Base-by-base conservation (phyloP, 768 basidiomycete genomes). In the Tephrocybe sp. region DNA sequence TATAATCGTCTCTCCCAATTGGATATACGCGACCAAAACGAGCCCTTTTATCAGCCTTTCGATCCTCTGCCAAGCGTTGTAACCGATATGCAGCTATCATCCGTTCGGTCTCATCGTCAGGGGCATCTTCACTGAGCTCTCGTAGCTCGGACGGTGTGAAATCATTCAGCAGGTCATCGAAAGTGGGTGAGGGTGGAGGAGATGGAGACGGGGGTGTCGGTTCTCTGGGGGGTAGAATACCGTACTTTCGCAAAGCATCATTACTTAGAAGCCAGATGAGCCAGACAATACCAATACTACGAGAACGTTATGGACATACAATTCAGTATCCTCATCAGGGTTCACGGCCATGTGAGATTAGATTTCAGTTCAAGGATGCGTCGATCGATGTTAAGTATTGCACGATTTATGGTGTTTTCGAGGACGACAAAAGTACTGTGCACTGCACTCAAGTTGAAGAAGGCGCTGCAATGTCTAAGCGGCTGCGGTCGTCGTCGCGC, bases 321-420 rank as follows among this genome's bases (percentile, higher is more conserved):
- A 97, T 79, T 98, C 94, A 2, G 94, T 96, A 67, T 98, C 94
- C 74, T 96, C 89, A 76, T 93, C 77, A 26, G 88, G 80, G 64
- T 94, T 92, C 48, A 87, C 68, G 5, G 85, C 71, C 86, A 88
- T 85, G 19, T 33, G 17, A 33, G 39, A 46, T 35, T 3, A 48
- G 53, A 51, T 54, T n/a, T 50, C 43, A 49, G 40, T 31, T 42
- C 7, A 20, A 33, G 34, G 22, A 2, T 14, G 7, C 14, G 16
- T 13, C 35, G 35, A 16, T 26, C 4, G 26, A 26, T 26, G 26
- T 26, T 26, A 26, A 26, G 26, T 7, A 26, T n/a, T n/a, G n/a
- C n/a, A 7, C 26, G 26, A 26, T 26, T 26, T 26, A 26, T 26
- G 7, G 26, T 26, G 26, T 26, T 3, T 26, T 26, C 7, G 26